Evolutionary conservation across 176 grass and related monocot genomes (phyloP).

Genomic region (Calamus simplicifolius): DNA sequence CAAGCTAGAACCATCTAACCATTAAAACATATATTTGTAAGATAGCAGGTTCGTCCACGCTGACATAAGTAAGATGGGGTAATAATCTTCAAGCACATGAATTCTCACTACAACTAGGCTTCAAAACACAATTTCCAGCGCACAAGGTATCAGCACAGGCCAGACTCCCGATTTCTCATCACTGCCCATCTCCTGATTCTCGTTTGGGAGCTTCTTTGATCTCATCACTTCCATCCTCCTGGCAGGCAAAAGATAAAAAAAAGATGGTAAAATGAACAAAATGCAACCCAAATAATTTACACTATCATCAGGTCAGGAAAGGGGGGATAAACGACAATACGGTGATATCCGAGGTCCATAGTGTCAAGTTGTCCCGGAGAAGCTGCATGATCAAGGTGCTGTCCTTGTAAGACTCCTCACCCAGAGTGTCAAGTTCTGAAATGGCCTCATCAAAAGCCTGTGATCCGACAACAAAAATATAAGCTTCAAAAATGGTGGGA

Average conservation of each 20-base stretch:
- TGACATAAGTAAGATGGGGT: no score
- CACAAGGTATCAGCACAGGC: no score
- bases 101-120: no score
- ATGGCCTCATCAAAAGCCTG: constrained; percentile 19
- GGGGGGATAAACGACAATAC: not conserved
- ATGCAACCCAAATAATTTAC: no score
- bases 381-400: constrained; percentile 15
- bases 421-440: constrained; percentile 8
- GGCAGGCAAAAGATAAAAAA: not conserved
- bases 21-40: no score
- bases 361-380: constrained; percentile 12
- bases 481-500: no score
- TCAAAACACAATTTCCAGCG: no score
- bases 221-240: constrained; percentile 16
- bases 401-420: constrained; percentile 15
- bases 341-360: constrained; percentile 10
- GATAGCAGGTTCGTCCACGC: no score
- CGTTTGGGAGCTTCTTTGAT: constrained; percentile 12
- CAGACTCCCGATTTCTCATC: not conserved
- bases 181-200: constrained; percentile 10
- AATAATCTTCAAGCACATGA: no score
- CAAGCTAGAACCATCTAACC: no score
- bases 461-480: not conserved
- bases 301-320: no score
- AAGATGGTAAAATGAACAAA: not conserved